Conservation (phyloP, 306 rosid genomes). For the Prunus mongolica region DNA sequence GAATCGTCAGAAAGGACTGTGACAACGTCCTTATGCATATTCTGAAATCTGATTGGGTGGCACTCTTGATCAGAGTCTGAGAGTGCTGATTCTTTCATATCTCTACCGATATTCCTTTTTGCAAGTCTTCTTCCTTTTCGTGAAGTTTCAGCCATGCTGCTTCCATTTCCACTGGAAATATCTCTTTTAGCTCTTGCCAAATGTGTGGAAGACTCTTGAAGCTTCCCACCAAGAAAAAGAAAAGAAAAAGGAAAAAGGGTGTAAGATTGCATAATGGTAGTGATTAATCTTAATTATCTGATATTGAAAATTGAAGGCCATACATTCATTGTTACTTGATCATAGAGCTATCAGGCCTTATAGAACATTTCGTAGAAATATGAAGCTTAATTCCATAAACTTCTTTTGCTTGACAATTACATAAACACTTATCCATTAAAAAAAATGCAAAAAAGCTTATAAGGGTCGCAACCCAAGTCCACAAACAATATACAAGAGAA, state of each 20-base stretch:
- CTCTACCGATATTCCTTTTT: conserved; percentile 22
- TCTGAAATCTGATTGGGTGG: conserved; percentile 24
- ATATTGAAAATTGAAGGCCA: not conserved
- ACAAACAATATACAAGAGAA: not conserved
- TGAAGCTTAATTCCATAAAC: not conserved
- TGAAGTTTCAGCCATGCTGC: conserved; percentile 36
- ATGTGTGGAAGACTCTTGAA: conserved; percentile 39
- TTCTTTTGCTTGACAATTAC: not conserved
- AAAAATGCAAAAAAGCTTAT: not conserved
- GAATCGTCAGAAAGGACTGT: conserved; percentile 35
- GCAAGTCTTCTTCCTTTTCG: conserved; percentile 46
- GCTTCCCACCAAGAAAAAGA: conserved; percentile 22
- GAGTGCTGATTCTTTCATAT: conserved; percentile 21
- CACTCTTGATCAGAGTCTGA: conserved; percentile 35
- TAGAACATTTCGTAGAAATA: not conserved
- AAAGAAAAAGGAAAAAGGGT: not conserved
- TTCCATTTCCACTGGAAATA: conserved; percentile 22
- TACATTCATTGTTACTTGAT: not conserved
- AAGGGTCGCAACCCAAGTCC: not conserved
- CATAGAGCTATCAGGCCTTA: not conserved
- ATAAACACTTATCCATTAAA: not conserved
- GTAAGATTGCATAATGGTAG: not conserved
- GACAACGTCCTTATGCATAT: conserved; percentile 12
- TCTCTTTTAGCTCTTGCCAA: conserved; percentile 46
- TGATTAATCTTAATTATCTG: not conserved